A percentile compares a stretch with the other conserved stretches of the same genome.
These are phyloP conservation scores for Debaryomyces coudertii DNA, from an alignment of 1,139 yeast species.

Conservation along the genomic window DNA sequence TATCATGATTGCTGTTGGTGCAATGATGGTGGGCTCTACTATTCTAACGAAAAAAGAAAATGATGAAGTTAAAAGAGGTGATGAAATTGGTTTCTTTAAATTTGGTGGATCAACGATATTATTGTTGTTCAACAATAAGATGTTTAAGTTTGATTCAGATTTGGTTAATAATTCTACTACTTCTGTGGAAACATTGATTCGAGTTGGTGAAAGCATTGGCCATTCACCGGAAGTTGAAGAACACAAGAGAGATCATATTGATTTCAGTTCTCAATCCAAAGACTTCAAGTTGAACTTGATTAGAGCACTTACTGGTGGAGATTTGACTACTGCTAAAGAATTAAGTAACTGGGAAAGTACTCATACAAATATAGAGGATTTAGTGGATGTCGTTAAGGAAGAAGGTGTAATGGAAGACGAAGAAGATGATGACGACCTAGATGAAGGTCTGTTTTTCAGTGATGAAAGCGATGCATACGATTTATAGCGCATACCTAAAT, in stretches of 20 bases:
- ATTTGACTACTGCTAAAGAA: constrained; percentile 33
- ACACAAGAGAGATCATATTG: constrained; percentile 49
- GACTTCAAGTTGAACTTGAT: constrained; percentile 57
- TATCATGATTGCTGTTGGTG: constrained; percentile 84
- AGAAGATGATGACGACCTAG: constrained; percentile 20
- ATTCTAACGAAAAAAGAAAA: constrained; percentile 71
- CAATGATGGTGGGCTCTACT: constrained; percentile 98
- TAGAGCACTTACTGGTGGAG: constrained; percentile 64
- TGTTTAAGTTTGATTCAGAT: constrained; percentile 70
- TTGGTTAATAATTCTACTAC: constrained; percentile 65
- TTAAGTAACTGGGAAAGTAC: constrained; percentile 45
- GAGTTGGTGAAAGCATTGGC: constrained; percentile 93
- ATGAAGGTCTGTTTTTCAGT: constrained; percentile 13
- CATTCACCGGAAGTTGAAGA: constrained; percentile 60
- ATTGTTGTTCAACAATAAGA: constrained; percentile 45
- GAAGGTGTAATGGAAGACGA: constrained; percentile 13
- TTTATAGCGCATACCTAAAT: constrained; percentile 13
- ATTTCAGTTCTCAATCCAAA: constrained; percentile 51
- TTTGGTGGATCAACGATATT: constrained; percentile 94
- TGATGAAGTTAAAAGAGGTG: constrained; percentile 62
- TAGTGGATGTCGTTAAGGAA: constrained; percentile 21
- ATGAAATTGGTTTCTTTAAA: constrained; percentile 90
- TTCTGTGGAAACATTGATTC: constrained; percentile 77
- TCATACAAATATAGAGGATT: constrained; percentile 27
- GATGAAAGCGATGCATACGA: constrained; percentile 9